Conservation (phyloP, 2,329 filamentous ascomycete genomes). For the Botrytis fabae region DNA sequence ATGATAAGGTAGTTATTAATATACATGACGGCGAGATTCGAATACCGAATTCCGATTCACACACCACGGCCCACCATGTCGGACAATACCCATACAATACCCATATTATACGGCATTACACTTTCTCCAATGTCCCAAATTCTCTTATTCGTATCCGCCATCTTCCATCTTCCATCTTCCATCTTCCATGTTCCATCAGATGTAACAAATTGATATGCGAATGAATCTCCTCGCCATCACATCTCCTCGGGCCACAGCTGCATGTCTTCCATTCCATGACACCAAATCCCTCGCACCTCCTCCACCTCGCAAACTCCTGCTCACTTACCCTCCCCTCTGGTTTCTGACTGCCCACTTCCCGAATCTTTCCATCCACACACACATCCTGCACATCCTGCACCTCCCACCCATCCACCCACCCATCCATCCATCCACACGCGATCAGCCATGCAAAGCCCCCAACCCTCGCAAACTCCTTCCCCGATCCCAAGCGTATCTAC, state of each 20-base stretch:
- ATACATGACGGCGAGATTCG: not conserved
- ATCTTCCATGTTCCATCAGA: no score
- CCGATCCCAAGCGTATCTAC: constrained; percentile 9
- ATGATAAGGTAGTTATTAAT: no score
- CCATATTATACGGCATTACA: not conserved
- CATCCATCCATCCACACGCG: not conserved
- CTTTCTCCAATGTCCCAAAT: not conserved
- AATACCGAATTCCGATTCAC: not conserved
- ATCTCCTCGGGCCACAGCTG: not conserved
- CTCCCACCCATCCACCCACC: not conserved
- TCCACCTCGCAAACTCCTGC: constrained; percentile 7
- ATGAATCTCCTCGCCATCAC: not conserved
- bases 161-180: no score
- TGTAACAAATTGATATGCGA: no score
- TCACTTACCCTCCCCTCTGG: no score
- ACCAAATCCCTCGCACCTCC: not conserved
- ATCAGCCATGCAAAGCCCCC: no score
- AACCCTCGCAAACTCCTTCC: constrained; percentile 17
- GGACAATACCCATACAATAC: not conserved
- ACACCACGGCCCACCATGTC: not conserved
- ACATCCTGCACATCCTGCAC: no score
- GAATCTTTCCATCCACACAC: not conserved
- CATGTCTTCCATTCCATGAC: not conserved
- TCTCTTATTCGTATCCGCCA: not conserved
- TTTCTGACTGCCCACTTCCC: not conserved